Conservation (phyloP, 2,329 filamentous ascomycete genomes). For the Macrophomina pseudophaseolina region DNA sequence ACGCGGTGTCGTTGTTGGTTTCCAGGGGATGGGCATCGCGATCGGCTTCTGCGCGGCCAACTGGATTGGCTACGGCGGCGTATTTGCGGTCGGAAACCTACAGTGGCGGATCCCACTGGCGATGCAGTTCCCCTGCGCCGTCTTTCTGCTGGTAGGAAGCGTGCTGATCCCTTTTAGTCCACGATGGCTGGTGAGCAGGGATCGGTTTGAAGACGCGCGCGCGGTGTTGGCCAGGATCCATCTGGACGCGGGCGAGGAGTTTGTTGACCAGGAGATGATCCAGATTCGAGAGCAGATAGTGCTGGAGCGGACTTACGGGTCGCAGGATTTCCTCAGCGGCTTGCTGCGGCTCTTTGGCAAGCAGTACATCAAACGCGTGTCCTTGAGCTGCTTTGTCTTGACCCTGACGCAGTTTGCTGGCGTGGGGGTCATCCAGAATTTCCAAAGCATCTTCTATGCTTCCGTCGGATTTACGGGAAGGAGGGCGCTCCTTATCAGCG, state of each 20-base stretch:
- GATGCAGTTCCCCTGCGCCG: conserved; percentile 34
- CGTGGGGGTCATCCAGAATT: neutral
- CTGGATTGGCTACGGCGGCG: conserved; percentile 36
- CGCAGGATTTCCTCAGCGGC: conserved; percentile 35
- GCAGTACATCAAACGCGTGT: conserved; percentile 28
- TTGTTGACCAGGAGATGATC: conserved; percentile 31
- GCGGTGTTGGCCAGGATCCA: conserved; percentile 58
- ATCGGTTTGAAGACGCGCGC: conserved; percentile 64
- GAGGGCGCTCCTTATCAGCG: neutral
- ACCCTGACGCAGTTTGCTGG: neutral
- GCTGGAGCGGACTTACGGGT: conserved; percentile 28
- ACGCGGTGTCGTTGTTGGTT: conserved; percentile 18
- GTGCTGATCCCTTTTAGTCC: conserved; percentile 82
- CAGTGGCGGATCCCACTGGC: conserved; percentile 60
- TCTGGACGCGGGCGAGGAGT: conserved; percentile 32
- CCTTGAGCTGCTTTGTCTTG: neutral
- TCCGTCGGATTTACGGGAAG: neutral
- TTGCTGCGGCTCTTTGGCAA: conserved; percentile 29
- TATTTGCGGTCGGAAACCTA: conserved; percentile 79
- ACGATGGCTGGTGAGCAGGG: conserved; percentile 75
- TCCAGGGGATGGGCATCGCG: conserved; percentile 71
- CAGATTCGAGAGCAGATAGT: conserved; percentile 40
- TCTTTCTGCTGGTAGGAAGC: conserved; percentile 51
- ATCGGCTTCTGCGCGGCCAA: neutral
- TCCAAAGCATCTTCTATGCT: neutral